Conservation (phyloP, 208 protist species). For the Leptomonas seymouri region DNA sequence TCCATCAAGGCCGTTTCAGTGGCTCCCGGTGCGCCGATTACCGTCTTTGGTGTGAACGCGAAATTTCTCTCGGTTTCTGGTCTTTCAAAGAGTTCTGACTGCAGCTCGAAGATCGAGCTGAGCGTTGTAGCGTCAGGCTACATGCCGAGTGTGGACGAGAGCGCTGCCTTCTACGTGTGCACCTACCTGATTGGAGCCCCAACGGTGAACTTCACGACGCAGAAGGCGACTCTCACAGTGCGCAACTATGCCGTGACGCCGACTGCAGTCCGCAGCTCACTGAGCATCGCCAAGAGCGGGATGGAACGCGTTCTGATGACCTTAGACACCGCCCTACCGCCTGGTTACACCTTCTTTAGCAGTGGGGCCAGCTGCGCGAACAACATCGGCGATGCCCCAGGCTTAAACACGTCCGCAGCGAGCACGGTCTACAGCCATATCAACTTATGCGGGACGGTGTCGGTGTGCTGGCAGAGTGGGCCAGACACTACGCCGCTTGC, state of each 20-base stretch:
- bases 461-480: constrained; percentile 41
- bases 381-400: constrained; percentile 29
- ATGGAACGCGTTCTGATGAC: constrained; percentile 21
- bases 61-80: constrained; percentile 21
- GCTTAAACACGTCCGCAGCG: constrained; percentile 28
- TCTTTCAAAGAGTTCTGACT: constrained; percentile 34
- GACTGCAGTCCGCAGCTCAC: constrained; percentile 29
- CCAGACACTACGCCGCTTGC: constrained; percentile 17
- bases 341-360: constrained; percentile 46
- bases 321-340: constrained; percentile 43
- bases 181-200: constrained; percentile 25
- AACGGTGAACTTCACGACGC: constrained; percentile 40
- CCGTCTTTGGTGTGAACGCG: constrained; percentile 43
- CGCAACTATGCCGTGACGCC: constrained; percentile 37
- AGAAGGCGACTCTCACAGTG: constrained; percentile 38
- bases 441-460: constrained; percentile 43
- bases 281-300: constrained; percentile 24
- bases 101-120: constrained; percentile 4
- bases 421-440: constrained; percentile 28
- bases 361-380: constrained; percentile 24
- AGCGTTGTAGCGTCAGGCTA: constrained; percentile 28
- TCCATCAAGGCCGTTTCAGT: constrained; percentile 36
- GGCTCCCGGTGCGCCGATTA: constrained; percentile 34
- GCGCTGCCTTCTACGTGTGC: constrained; percentile 53
- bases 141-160: constrained; percentile 34